Evolutionary conservation across 2,329 filamentous ascomycete genomes (phyloP), one percentile per base, ranked within the genome.

Genomic region (Trichoderma sp.): DNA sequence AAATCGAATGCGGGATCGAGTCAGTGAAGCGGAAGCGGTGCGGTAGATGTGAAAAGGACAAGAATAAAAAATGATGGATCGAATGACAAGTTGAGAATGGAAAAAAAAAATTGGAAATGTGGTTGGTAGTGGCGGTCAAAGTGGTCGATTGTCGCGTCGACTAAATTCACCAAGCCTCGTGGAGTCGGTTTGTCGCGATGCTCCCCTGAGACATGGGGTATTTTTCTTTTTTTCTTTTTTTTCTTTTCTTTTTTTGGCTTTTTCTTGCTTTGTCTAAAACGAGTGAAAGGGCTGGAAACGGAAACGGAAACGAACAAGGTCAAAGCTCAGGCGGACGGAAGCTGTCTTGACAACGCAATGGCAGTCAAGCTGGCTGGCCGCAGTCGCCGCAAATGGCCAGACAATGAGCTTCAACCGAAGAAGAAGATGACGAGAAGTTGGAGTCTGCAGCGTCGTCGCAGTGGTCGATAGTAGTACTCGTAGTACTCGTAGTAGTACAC

Each of bases 201-300:
- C 36, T 68, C 70, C 70, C 63, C 64, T 68, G 64, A 68, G 61
- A 71, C 70, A 71, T 71, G 57, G 57, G 64, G 63, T 66, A 53
- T 28, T 28, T 36, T 61, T 47, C 58, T 62, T 68, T 47, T 43
- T 26, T 43, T 23, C 12, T 36, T 20, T 62, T 8, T 20, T 32
- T 23, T 50, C 15, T 34, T 53, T 30, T 39, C 17, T 20, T 64
- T 28, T 43, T 32, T 39, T 12, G 7, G 57, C 3, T 4, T 36
- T 36, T 36, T 36, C 34, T 15, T 36, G 34, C 34, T 36, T 36
- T 28, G 53, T 50, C 43, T 50, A 65, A 58, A 71, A 71, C 57
- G 70, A 71, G 64, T 68, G 70, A 50, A 68, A 61, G 64, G 58
- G 59, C 59, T 47, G 62, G 57, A 26, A 58, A n/a, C 11, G 57